Conservation (phyloP, 768 basidiomycete genomes). For the Suillus fuscotomentosus region DNA sequence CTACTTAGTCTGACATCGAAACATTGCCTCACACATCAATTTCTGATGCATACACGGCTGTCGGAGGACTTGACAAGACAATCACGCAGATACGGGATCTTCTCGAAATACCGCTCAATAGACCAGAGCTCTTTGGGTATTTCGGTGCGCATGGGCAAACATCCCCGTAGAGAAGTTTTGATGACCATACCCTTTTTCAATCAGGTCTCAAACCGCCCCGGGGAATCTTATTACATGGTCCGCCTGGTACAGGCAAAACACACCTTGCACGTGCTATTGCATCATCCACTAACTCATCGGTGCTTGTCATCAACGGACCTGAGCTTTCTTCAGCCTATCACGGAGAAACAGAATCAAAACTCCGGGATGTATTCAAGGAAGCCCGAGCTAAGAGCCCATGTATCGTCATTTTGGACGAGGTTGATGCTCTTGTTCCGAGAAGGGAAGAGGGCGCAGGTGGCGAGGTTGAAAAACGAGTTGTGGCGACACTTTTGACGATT, state of each 20-base stretch:
- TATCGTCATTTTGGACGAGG: constrained; percentile 93
- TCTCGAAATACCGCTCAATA: constrained; percentile 80
- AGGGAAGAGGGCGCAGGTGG: constrained; percentile 89
- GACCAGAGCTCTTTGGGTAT: constrained; percentile 76
- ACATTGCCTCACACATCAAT: constrained; percentile 40
- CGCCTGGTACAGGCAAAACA: constrained; percentile 97
- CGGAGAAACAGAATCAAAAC: constrained; percentile 91
- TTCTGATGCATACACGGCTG: constrained; percentile 68
- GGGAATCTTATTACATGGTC: constrained; percentile 92
- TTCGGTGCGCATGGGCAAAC: constrained; percentile 49
- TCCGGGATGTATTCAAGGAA: constrained; percentile 87
- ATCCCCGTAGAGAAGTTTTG: constrained; percentile 15
- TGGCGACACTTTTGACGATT: constrained; percentile 90
- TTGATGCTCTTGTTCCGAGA: constrained; percentile 91
- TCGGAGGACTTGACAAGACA: constrained; percentile 88
- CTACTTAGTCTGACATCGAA: constrained; percentile 45
- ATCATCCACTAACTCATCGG: constrained; percentile 77
- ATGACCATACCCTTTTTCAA: not conserved
- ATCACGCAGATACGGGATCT: constrained; percentile 84
- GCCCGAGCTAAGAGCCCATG: constrained; percentile 83
- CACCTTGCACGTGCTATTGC: constrained; percentile 95
- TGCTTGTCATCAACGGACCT: constrained; percentile 94
- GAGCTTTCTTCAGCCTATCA: constrained; percentile 95
- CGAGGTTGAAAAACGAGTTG: constrained; percentile 95
- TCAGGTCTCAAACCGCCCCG: constrained; percentile 92